phyloP scores from a whole-genome alignment of 2,329 filamentous ascomycete genomes.

The Curvularia eragrostidis region DNA sequence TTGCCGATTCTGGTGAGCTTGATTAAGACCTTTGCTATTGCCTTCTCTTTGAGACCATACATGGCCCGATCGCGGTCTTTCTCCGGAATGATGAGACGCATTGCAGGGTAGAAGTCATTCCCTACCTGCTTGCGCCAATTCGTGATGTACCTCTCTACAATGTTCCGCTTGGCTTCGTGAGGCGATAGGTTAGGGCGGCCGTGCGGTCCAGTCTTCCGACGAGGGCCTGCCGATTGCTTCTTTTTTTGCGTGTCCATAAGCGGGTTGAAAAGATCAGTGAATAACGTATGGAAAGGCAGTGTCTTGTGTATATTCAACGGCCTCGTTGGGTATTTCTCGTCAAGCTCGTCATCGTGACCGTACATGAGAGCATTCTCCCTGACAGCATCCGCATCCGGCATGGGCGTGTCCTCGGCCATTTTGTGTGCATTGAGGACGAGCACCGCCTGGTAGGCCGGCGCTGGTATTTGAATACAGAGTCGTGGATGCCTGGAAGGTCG shows the following conservation, averaged over 20 bases:
- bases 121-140: conserved; percentile 89
- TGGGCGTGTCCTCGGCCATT: conserved; percentile 42
- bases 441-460: background rate
- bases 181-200: conserved; percentile 68
- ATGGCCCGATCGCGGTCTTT: conserved; percentile 91
- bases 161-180: conserved; percentile 77
- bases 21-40: conserved; percentile 88
- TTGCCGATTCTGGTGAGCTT: conserved; percentile 91
- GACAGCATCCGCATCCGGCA: conserved; percentile 53
- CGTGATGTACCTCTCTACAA: conserved; percentile 85
- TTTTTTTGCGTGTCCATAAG: conserved; percentile 78
- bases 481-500: conserved; percentile 22
- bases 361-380: conserved; percentile 60
- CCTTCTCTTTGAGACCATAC: conserved; percentile 92
- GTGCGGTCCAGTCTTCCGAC: conserved; percentile 67
- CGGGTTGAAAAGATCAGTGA: conserved; percentile 80
- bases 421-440: conserved; percentile 22
- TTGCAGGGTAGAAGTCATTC: conserved; percentile 88
- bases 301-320: conserved; percentile 82
- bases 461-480: conserved; percentile 11
- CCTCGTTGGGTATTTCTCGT: conserved; percentile 72
- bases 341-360: conserved; percentile 54
- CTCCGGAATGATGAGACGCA: conserved; percentile 89
- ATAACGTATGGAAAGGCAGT: conserved; percentile 81
- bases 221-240: conserved; percentile 61